A percentile compares a stretch with the other conserved stretches of the same genome.
phyloP scores from a whole-genome alignment of 2,329 filamentous ascomycete genomes.

The Hymenoscyphus fructigenus region DNA sequence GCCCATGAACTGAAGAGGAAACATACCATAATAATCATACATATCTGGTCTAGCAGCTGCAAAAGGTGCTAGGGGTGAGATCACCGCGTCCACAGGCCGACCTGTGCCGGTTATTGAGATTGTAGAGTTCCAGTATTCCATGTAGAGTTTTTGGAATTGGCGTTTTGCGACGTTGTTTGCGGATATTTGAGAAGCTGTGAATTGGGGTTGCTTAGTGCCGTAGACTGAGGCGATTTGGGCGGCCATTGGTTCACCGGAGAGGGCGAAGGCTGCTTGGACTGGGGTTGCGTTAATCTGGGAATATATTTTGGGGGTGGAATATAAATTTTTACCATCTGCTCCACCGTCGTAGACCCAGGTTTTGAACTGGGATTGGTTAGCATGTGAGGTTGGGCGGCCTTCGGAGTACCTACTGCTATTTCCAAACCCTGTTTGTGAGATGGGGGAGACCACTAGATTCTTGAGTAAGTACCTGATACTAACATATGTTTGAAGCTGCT shows the following conservation, averaged over 20 bases:
- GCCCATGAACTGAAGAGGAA: not conserved
- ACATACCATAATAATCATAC: conserved; percentile 45
- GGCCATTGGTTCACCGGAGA: conserved; percentile 54
- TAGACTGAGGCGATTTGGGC: conserved; percentile 23
- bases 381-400: conserved; percentile 22
- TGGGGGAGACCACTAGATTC: conserved; percentile 51
- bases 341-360: conserved; percentile 50
- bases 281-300: not conserved
- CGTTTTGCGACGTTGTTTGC: conserved; percentile 51
- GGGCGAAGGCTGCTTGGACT: conserved; percentile 47
- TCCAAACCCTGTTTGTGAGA: conserved; percentile 43
- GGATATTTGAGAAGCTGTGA: conserved; percentile 35
- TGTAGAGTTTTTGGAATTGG: conserved; percentile 55
- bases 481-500: not conserved
- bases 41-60: conserved; percentile 48
- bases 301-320: not conserved
- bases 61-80: conserved; percentile 51
- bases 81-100: conserved; percentile 54
- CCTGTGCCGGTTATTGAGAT: conserved; percentile 24
- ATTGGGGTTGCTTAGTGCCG: conserved; percentile 35
- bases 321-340: conserved; percentile 38
- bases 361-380: conserved; percentile 26
- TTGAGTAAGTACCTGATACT: not conserved
- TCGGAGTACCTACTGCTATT: conserved; percentile 41
- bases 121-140: conserved; percentile 48